Base-by-base conservation (phyloP, 192 early-diverging fungal genomes). In the Backusella parvicylindrica region DNA sequence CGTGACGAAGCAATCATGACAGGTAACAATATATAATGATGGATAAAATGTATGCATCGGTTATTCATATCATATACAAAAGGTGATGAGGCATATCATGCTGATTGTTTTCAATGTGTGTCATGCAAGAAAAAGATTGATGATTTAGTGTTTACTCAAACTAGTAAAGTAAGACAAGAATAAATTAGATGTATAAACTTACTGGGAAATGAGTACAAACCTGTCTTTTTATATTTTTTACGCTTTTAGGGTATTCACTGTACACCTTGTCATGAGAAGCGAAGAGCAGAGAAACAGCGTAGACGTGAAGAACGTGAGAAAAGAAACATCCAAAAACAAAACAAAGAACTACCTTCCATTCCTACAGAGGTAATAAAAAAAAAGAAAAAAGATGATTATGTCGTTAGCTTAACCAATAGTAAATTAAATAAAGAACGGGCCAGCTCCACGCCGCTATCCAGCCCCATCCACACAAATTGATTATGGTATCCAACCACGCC, bases 1-100 rank as follows among this genome's bases (percentile, higher is more conserved):
- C 86, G 87, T 5, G 92, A 95, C 70, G 93, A 95, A 76, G 92
- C 93, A n/a, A 92, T 95, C 43, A 91, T 95, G 79, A 93, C 93
- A 49, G 93, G 88, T 89, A 82, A 83, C 64, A 32, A 60, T 32
- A 33, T 47, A 47, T 47, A 41, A 49, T 8, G 23, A 71, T 60
- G 23, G 33, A 18, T 33, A 50, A 15, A 11, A 15, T 13, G 8
- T 21, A 47, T 15, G 6, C n/a, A n/a, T n/a, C 16, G 43, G 5
- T 47, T 47, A 47, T 47, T 47, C 5, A 47, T n/a, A 47, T 47
- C 43, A 47, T 18, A 13, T 47, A 47, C 15, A 32, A 73, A 65
- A 89, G 88, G 91, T 6, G 90, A 92, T 49, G 92, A 91, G 32
- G 89, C 93, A 31, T 95, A 93, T 73, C 93, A 95, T 65, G 88